Conservation (phyloP, 768 basidiomycete species). For the Crassisporium funariophilum region DNA sequence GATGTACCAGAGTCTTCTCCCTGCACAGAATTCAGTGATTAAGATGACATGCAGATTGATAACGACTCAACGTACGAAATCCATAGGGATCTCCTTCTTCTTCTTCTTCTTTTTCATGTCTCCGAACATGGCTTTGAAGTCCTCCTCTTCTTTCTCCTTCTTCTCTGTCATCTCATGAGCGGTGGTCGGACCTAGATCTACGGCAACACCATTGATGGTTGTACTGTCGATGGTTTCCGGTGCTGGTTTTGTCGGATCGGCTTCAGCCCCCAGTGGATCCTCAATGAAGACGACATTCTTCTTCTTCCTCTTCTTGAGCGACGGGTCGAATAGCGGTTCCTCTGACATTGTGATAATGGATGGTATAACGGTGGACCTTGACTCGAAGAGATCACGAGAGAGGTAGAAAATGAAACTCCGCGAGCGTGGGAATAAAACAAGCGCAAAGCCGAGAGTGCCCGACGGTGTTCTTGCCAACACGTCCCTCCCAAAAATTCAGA, state of each 20-base stretch:
- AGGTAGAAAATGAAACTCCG: constrained; percentile 24
- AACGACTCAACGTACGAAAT: constrained; percentile 55
- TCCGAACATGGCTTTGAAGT: constrained; percentile 83
- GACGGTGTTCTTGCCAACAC: constrained; percentile 32
- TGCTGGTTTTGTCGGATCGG: constrained; percentile 79
- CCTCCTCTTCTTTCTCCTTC: constrained; percentile 67
- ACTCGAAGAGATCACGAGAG: constrained; percentile 5
- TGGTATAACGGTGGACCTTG: constrained; percentile 2
- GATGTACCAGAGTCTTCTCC: constrained; percentile 69
- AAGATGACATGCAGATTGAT: neutral
- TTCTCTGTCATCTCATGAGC: constrained; percentile 74
- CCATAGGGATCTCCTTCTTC: constrained; percentile 87
- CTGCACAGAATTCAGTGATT: constrained; percentile 32
- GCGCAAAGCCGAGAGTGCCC: constrained; percentile 45
- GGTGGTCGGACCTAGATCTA: constrained; percentile 78
- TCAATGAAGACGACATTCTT: constrained; percentile 85
- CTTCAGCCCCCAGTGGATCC: constrained; percentile 80
- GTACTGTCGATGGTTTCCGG: constrained; percentile 72
- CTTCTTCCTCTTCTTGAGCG: constrained; percentile 87
- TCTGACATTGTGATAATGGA: constrained; percentile 48
- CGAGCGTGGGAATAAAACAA: constrained; percentile 32
- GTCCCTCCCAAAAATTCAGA: constrained; percentile 27
- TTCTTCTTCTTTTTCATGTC: constrained; percentile 93
- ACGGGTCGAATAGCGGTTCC: constrained; percentile 82
- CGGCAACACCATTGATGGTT: constrained; percentile 68